Percentiles rank a stretch among this genome's conserved stretches.
Conservation (phyloP, 2,329 filamentous ascomycete species). For the Karstenula rhodostoma region DNA sequence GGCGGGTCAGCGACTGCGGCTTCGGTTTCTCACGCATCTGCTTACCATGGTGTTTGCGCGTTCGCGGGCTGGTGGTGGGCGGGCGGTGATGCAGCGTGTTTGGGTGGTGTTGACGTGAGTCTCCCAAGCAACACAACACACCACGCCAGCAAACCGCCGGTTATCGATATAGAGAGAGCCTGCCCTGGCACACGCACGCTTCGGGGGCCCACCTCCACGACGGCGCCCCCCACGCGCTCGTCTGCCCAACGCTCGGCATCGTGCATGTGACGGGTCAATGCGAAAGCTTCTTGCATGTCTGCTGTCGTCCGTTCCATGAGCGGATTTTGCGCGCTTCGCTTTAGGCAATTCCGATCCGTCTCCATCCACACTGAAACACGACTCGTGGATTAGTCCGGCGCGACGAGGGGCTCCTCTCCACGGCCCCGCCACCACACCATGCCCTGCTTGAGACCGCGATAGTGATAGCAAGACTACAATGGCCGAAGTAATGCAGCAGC, state of each 20-base stretch:
- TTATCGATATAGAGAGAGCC: constrained; percentile 1
- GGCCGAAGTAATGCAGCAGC: constrained; percentile 42
- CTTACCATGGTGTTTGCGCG: constrained; percentile 18
- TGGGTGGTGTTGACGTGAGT: constrained; percentile 32
- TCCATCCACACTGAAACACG: constrained; percentile 6
- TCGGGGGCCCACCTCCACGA: neutral
- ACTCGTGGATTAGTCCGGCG: constrained; percentile 8
- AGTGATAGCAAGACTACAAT: constrained; percentile 27
- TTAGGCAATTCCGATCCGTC: too few relatives aligned
- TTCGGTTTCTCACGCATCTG: neutral
- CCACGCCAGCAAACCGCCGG: neutral
- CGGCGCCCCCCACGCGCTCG: neutral
- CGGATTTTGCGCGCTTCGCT: neutral
- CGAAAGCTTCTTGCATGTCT: neutral
- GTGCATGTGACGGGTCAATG: neutral
- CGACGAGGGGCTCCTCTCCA: neutral
- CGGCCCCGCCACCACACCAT: constrained; percentile 21
- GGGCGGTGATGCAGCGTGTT: constrained; percentile 23
- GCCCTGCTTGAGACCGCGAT: constrained; percentile 23
- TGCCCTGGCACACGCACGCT: neutral
- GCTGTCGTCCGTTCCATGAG: neutral
- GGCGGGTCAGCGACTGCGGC: neutral
- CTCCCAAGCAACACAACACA: constrained; percentile 26
- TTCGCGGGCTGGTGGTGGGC: neutral
- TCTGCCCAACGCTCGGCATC: neutral